Conservation (phyloP, 257 asterid species). For the Gentiana straminea region DNA sequence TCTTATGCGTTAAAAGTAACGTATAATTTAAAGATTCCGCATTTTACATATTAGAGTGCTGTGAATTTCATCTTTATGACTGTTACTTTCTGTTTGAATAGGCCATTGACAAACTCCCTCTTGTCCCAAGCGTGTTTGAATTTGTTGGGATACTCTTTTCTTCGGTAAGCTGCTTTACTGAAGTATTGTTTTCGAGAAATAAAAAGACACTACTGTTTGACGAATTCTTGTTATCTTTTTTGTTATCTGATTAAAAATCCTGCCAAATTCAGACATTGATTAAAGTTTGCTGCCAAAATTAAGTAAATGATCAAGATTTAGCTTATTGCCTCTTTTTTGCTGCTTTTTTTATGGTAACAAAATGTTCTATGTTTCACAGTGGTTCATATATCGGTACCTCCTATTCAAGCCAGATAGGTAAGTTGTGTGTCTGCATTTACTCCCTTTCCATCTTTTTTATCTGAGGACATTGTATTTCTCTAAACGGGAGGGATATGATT, state of each 20-base stretch:
- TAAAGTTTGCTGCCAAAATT: not conserved
- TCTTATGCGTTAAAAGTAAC: too few species aligned
- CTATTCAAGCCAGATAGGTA: conserved; percentile 89
- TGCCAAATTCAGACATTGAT: not conserved
- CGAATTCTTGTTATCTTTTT: not conserved
- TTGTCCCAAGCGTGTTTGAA: conserved; percentile 66
- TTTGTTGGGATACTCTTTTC: conserved; percentile 68
- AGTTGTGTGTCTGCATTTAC: conserved; percentile 3
- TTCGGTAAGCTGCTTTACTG: conserved; percentile 49
- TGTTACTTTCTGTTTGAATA: conserved; percentile 10
- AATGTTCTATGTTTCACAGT: conserved; percentile 34
- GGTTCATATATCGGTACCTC: conserved; percentile 88
- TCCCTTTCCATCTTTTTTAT: not conserved
- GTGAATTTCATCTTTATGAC: not conserved
- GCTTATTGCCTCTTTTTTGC: conserved; percentile 4
- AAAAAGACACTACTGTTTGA: not conserved
- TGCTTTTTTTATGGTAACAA: conserved; percentile 12
- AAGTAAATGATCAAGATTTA: not conserved
- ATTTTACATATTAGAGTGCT: too few species aligned
- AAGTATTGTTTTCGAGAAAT: conserved; percentile 1
- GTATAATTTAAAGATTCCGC: too few species aligned
- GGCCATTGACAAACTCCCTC: conserved; percentile 75
- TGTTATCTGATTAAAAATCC: not conserved
- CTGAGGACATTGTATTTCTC: too few species aligned
- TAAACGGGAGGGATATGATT: too few species aligned